Conservation (phyloP, 345 rosid genomes). For the Acer yangbiense region DNA sequence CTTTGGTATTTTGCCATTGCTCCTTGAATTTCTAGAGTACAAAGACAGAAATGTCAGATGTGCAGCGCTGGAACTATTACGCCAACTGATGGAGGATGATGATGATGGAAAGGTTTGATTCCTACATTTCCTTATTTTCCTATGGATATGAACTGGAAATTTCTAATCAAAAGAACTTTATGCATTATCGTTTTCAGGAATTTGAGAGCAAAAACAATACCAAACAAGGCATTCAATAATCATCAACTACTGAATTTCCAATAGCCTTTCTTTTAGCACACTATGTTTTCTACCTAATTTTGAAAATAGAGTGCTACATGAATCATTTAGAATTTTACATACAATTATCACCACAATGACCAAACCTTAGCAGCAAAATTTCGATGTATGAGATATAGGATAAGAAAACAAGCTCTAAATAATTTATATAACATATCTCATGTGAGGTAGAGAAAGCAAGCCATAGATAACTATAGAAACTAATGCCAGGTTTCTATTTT, state of each 20-base stretch:
- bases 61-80: conserved; percentile 58
- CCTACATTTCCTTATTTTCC: conserved; percentile 15
- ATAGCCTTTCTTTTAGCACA: too few species aligned
- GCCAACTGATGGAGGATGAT: conserved; percentile 51
- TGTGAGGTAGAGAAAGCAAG: not conserved
- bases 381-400: not conserved
- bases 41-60: conserved; percentile 58
- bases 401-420: not conserved
- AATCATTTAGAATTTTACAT: not conserved
- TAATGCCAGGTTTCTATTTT: not conserved
- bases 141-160: not conserved
- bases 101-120: conserved; percentile 63
- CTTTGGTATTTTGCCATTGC: conserved; percentile 63
- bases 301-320: not conserved
- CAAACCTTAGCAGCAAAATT: not conserved
- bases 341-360: not conserved
- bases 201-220: not conserved
- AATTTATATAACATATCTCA: not conserved
- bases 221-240: conserved; percentile 1
- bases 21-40: conserved; percentile 47
- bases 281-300: not conserved
- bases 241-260: not conserved
- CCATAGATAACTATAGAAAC: not conserved
- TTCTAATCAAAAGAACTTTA: not conserved
- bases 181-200: not conserved